phyloP scores from a whole-genome alignment of 2,329 filamentous ascomycete species.

The Pyrenochaeta sp. region DNA sequence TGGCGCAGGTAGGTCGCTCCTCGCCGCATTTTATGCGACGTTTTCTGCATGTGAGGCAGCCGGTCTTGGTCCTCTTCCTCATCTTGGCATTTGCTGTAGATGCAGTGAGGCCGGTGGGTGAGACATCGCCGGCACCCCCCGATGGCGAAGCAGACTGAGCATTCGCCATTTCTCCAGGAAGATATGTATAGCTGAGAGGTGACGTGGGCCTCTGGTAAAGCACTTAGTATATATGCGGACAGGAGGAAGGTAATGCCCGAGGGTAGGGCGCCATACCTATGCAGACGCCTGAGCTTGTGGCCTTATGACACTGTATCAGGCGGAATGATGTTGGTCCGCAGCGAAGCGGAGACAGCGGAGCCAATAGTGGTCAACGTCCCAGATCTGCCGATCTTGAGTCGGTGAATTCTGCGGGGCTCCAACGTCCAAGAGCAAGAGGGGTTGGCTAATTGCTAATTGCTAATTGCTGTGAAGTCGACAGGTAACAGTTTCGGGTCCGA shows the following conservation, averaged over 20 bases:
- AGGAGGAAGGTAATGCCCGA: neutral
- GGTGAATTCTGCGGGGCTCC: slow-evolving; percentile 25
- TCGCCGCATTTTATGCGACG: slow-evolving; percentile 98
- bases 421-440: slow-evolving; percentile 16
- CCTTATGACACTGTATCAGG: slow-evolving; percentile 19
- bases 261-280: slow-evolving; percentile 10
- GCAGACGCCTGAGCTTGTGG: slow-evolving; percentile 4
- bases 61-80: slow-evolving; percentile 79
- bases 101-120: slow-evolving; percentile 33
- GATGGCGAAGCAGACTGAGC: slow-evolving; percentile 27
- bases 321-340: slow-evolving; percentile 32
- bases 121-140: slow-evolving; percentile 36
- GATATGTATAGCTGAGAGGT: neutral
- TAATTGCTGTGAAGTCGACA: slow-evolving; percentile 7
- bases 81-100: slow-evolving; percentile 41
- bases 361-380: slow-evolving; percentile 39
- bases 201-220: slow-evolving; percentile 1
- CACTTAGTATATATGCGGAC: slow-evolving; percentile 8
- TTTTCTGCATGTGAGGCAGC: slow-evolving; percentile 91
- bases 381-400: slow-evolving; percentile 37
- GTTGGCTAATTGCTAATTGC: slow-evolving; percentile 6
- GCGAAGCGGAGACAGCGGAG: slow-evolving; percentile 31
- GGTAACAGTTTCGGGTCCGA: slow-evolving; percentile 19
- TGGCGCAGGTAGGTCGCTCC: slow-evolving; percentile 80
- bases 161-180: slow-evolving; percentile 30